These are phyloP conservation scores for Dioscorea zingiberensis DNA, from an alignment of 106 monocot genomes.

Conservation along the genomic window DNA sequence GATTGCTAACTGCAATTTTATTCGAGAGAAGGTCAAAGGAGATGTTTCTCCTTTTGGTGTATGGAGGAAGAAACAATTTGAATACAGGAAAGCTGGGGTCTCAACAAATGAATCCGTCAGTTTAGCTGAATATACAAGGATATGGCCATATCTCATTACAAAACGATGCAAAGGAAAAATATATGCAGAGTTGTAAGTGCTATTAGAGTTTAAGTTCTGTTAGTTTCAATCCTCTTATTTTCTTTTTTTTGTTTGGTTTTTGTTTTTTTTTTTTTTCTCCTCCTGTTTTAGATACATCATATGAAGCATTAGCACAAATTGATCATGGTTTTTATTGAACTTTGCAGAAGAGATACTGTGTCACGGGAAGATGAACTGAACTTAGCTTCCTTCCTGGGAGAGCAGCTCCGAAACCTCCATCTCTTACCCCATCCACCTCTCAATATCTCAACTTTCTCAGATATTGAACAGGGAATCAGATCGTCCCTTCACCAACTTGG, in stretches of 20 bases:
- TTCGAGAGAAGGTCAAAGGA: background rate
- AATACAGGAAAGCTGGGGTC: conserved; percentile 18
- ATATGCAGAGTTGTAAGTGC: conserved; percentile 90
- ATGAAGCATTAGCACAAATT: too few species aligned
- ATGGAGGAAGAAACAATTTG: conserved; percentile 72
- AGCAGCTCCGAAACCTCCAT: conserved; percentile 71
- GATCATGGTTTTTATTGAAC: conserved; percentile 4
- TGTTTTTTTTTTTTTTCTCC: too few species aligned
- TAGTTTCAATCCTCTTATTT: too few species aligned
- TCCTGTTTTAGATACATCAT: background rate
- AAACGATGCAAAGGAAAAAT: conserved; percentile 92
- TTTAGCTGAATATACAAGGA: conserved; percentile 20
- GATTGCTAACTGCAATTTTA: conserved; percentile 22
- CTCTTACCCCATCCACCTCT: conserved; percentile 58
- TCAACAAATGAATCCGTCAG: too few species aligned
- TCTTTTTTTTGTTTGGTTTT: background rate
- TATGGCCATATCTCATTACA: conserved; percentile 75
- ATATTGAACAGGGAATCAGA: conserved; percentile 9
- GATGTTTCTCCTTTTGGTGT: conserved; percentile 54
- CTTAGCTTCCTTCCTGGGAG: conserved; percentile 91
- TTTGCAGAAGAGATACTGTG: conserved; percentile 70
- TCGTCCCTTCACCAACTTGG: too few species aligned
- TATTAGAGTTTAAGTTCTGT: too few species aligned
- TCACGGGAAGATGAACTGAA: conserved; percentile 46
- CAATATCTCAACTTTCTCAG: conserved; percentile 7